Conservation (phyloP, 768 basidiomycete species). For the Mycena kentingensis region DNA sequence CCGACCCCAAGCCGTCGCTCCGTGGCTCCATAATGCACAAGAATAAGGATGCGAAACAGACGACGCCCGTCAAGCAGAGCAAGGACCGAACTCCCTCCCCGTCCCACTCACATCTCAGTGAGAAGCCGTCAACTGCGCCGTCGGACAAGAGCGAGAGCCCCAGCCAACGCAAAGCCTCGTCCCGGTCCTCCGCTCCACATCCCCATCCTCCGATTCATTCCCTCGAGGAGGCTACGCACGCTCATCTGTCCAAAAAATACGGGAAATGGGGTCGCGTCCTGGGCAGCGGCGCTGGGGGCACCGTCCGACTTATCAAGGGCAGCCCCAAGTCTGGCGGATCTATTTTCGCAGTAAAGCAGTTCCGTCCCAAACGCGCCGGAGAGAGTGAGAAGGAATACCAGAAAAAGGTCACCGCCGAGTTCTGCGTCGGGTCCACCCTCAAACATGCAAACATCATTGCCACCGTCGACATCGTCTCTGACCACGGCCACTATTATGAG, state of each 20-base stretch:
- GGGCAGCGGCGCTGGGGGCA: conserved; percentile 97
- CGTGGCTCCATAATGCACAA: conserved; percentile 31
- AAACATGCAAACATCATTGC: conserved; percentile 97
- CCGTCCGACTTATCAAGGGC: conserved; percentile 93
- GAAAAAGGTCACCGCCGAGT: conserved; percentile 99
- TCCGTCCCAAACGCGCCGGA: conserved; percentile 83
- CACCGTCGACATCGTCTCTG: conserved; percentile 96
- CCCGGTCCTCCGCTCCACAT: conserved; percentile 20
- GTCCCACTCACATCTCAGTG: conserved; percentile 21
- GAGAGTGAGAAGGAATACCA: conserved; percentile 97
- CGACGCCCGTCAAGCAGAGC: conserved; percentile 38
- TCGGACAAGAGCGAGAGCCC: conserved; percentile 27
- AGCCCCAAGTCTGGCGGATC: conserved; percentile 76
- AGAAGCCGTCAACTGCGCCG: conserved; percentile 29
- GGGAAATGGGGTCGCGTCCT: conserved; percentile 98
- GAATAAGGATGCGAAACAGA: conserved; percentile 26
- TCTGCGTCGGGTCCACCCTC: conserved; percentile 93
- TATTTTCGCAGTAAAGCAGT: conserved; percentile 97
- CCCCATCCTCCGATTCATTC: conserved; percentile 48
- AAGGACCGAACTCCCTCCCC: conserved; percentile 49
- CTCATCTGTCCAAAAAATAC: conserved; percentile 96
- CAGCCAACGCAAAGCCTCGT: conserved; percentile 23
- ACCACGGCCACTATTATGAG: conserved; percentile 99
- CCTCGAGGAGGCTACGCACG: conserved; percentile 80
- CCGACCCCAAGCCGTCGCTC: background rate